A percentile compares a stretch with the other conserved stretches of the same genome.
Evolutionary conservation across 306 rosid genomes (phyloP).

Genomic region (Betula pendula): DNA sequence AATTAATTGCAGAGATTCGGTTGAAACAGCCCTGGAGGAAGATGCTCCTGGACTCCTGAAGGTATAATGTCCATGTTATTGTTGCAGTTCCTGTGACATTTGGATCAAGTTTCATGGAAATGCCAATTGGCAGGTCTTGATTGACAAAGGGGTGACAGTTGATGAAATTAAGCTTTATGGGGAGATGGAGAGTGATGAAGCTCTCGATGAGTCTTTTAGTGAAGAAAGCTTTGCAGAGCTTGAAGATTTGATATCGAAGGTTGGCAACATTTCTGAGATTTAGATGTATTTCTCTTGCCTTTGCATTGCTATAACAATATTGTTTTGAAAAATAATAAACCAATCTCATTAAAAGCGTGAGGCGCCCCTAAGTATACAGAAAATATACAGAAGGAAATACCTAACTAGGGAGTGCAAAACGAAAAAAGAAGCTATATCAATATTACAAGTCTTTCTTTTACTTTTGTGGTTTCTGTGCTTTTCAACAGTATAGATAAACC

Average conservation of each 20-base stretch:
- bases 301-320: conserved; percentile 14
- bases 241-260: conserved; percentile 80
- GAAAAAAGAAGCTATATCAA: neutral
- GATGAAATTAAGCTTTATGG: conserved; percentile 89
- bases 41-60: conserved; percentile 97
- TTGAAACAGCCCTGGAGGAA: conserved; percentile 83
- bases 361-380: too few relatives aligned
- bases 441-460: neutral
- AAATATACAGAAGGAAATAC: too few relatives aligned
- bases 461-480: neutral
- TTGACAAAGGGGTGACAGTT: conserved; percentile 67
- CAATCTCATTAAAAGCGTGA: too few relatives aligned
- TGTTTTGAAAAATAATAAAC: too few relatives aligned
- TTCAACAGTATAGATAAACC: neutral
- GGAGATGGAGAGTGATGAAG: conserved; percentile 62
- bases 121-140: conserved; percentile 58
- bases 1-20: conserved; percentile 65
- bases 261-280: conserved; percentile 30
- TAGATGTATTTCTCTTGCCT: conserved; percentile 13
- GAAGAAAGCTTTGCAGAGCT: conserved; percentile 73
- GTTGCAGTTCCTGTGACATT: conserved; percentile 30
- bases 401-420: too few relatives aligned
- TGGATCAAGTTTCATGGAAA: conserved; percentile 34
- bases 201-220: conserved; percentile 60
- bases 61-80: conserved; percentile 46